phyloP scores from a whole-genome alignment of 306 rosid genomes.

The Corylus heterophylla region DNA sequence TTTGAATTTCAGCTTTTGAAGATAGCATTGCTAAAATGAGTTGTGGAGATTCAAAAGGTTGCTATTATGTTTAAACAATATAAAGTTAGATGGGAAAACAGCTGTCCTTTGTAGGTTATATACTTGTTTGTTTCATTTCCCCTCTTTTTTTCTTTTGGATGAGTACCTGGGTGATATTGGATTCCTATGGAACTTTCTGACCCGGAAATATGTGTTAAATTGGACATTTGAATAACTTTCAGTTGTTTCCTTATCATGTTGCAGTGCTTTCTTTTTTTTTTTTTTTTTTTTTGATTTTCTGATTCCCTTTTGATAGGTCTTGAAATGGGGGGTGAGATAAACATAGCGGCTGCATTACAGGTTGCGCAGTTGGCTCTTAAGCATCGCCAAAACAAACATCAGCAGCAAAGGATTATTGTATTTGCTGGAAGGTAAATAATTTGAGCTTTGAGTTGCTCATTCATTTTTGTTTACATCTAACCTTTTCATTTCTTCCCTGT shows the following conservation, averaged over 20 bases:
- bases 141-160: not conserved
- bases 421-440: slow-evolving; percentile 44
- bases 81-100: not conserved
- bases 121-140: not conserved
- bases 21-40: not conserved
- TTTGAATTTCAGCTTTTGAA: not conserved
- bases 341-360: slow-evolving; percentile 42
- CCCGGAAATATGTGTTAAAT: not conserved
- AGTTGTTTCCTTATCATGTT: not conserved
- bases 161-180: not conserved
- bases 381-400: slow-evolving; percentile 46
- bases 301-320: slow-evolving; percentile 23
- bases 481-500: not conserved
- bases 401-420: slow-evolving; percentile 44
- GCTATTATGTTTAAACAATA: not conserved
- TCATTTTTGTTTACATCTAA: not conserved
- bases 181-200: not conserved
- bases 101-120: not conserved
- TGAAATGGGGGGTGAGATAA: slow-evolving; percentile 46
- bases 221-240: not conserved
- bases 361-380: slow-evolving; percentile 50
- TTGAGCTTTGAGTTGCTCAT: not conserved
- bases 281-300: not conserved
- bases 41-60: not conserved
- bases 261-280: not conserved